Base-by-base conservation (phyloP, 176 grass and related monocot genomes). In the Hordeum marinum region DNA sequence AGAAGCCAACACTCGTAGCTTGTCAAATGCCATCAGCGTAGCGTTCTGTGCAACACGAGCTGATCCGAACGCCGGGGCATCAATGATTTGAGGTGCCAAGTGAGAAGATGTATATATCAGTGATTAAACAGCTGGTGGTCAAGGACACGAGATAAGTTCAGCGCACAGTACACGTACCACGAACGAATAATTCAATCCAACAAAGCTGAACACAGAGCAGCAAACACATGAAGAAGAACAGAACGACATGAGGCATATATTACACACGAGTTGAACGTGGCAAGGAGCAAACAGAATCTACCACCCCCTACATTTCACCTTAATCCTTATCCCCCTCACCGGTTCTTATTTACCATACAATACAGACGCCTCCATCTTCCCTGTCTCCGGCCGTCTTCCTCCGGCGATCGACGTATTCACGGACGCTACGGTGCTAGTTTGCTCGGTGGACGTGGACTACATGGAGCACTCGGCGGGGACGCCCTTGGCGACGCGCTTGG, bases 381-480 rank as follows among this genome's bases (percentile, higher is more conserved):
- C 1, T 23, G 8, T 57, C 25, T 61, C 68, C 68, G 24, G 55
- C 6, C 25, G 9, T 63, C 48, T 27, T 35, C 41, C 35, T 75
- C 58, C 39, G 61, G 61, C 8, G 68, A 58, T 68, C 12, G 41
- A 23, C 26, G 62, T 40, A 11, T 72, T 37, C 45, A 89, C 32
- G 32, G 32, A 34, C 80, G 75, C 77, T 76, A 82, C 94, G 93
- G 77, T 95, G 40, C 40, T 41, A 41, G 8, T 3, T 36, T 36
- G 35, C 35, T 36, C 6, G 6, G 4, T 36, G 35, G 35, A 36
- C 67, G 34, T 3, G 11, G 8, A 17, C 13, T 82, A 70, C 57
- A 91, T 87, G 67, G 86, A 83, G 87, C 94, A 97, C 86, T 97
- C 94, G 39, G 88, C 78, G 65, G 92, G 92, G 80, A 92, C 1